These are phyloP conservation scores for Penicillium sp. DNA, from an alignment of 2,329 filamentous ascomycete genomes.

Conservation along the genomic window DNA sequence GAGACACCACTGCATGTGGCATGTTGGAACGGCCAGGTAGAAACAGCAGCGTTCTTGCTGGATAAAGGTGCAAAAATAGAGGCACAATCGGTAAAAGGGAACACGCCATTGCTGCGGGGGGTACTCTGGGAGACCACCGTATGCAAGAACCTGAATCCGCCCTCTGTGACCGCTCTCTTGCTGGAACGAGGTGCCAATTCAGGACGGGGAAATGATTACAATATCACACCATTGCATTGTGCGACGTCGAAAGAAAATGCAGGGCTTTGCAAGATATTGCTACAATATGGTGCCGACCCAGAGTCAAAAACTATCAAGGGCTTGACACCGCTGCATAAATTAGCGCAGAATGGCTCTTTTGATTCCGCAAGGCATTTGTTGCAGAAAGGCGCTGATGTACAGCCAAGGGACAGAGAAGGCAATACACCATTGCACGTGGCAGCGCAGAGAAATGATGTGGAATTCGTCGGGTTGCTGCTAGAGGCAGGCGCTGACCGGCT, in stretches of 20 bases:
- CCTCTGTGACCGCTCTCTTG: neutral
- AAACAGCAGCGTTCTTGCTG: constrained; percentile 8
- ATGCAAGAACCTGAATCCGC: neutral
- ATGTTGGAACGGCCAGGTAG: neutral
- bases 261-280: neutral
- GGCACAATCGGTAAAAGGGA: neutral
- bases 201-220: neutral
- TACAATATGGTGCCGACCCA: constrained; percentile 4
- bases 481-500: neutral
- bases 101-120: constrained; percentile 8
- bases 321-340: constrained; percentile 1
- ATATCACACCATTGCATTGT: constrained; percentile 2
- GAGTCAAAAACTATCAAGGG: neutral
- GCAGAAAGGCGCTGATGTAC: neutral
- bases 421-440: constrained; percentile 4
- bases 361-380: constrained; percentile 1
- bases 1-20: constrained; percentile 9
- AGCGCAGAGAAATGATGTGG: neutral
- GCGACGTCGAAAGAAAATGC: neutral
- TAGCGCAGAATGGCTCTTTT: neutral
- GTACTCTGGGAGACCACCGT: neutral
- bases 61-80: constrained; percentile 11
- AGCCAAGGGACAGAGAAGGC: neutral
- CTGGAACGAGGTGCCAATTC: constrained; percentile 5
- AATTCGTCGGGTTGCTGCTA: constrained; percentile 2